Evolutionary conservation across 169 alveolate species (phyloP), one percentile per base, ranked within the genome.

Genomic region (Plasmodium sp.): DNA sequence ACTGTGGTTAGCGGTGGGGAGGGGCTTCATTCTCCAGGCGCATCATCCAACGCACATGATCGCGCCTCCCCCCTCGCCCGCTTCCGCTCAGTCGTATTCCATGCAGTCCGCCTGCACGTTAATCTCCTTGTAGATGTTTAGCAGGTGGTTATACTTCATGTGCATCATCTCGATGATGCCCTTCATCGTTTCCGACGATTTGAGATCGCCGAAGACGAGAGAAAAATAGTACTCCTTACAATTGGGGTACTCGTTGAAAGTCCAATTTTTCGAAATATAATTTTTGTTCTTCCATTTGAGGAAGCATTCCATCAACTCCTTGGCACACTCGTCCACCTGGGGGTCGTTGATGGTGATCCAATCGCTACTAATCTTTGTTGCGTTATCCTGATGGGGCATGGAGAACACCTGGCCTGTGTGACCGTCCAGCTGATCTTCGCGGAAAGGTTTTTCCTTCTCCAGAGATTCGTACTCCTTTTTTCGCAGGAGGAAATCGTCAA

Each of bases 331-430:
- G 58, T 92, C 95, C 36, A 92, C 95, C 77, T 92, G 92, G 14
- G 95, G 95, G 39, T 92, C 95, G 62, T 92, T 92, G 48, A 92
- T 92, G 18, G 92, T 92, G 1, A 92, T 92, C 95, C 95, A 92
- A 16, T 92, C 95, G 27, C 36, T 92, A 10, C 58, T 45, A 27
- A 45, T 81, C 18, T 62, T 90, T 5, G 75, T 43, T 51, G 83
- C 43, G 51, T 31, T 90, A 22, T 54, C 84, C 5, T 56, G 67
- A 86, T 34, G 27, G 2, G 81, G 22, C 67, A 36, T 3, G 27
- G 86, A 54, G 54, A 86, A 56, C 41, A 86, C 3, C 18, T 75
- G 93, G n/a, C 10, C 81, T n/a, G 73, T 22, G 56, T 77, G 75
- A 51, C 7, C 62, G 16, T 80, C 92, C 1, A 51, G 12, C 10